These are phyloP conservation scores for Chlorella sp. DNA, from an alignment of 139 green algal species.

Conservation along the genomic window DNA sequence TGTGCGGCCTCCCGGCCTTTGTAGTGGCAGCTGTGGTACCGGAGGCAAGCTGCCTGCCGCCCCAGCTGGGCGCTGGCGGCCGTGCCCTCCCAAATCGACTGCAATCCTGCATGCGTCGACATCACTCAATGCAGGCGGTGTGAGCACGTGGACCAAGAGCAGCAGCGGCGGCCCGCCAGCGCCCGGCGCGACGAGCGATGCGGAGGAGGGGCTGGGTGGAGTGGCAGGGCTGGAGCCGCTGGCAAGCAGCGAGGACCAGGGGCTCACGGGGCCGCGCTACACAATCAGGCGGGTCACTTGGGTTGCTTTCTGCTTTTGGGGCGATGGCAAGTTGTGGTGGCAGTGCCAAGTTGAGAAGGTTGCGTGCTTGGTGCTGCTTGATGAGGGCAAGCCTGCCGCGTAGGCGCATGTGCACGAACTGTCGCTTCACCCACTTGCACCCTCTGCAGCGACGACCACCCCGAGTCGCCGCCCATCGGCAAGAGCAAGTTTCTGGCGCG, in stretches of 20 bases:
- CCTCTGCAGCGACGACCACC: slow-evolving; percentile 18
- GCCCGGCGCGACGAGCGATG: slow-evolving; percentile 7
- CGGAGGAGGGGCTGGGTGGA: background rate
- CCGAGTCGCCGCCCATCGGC: slow-evolving; percentile 10
- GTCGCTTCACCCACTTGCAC: background rate
- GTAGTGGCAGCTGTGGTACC: too few species aligned
- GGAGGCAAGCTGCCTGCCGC: too few species aligned
- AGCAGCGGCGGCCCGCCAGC: slow-evolving; percentile 15
- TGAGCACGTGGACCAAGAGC: background rate
- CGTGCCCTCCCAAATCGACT: too few species aligned
- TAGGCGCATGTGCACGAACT: background rate
- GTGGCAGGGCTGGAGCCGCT: background rate
- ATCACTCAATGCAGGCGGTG: background rate
- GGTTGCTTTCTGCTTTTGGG: background rate
- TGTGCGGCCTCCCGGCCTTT: too few species aligned
- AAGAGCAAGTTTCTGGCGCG: slow-evolving; percentile 21
- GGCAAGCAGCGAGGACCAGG: slow-evolving; percentile 7
- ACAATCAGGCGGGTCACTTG: background rate
- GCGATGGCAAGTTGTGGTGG: too few species aligned
- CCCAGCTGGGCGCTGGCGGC: background rate
- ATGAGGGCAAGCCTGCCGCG: background rate
- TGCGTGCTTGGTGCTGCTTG: too few species aligned
- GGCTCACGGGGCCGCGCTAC: slow-evolving; percentile 18
- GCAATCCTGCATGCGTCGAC: too few species aligned
- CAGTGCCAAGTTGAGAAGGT: too few species aligned